Evolutionary conservation across 176 grass and related monocot species (phyloP).

Genomic region (Aegilops longissima): DNA sequence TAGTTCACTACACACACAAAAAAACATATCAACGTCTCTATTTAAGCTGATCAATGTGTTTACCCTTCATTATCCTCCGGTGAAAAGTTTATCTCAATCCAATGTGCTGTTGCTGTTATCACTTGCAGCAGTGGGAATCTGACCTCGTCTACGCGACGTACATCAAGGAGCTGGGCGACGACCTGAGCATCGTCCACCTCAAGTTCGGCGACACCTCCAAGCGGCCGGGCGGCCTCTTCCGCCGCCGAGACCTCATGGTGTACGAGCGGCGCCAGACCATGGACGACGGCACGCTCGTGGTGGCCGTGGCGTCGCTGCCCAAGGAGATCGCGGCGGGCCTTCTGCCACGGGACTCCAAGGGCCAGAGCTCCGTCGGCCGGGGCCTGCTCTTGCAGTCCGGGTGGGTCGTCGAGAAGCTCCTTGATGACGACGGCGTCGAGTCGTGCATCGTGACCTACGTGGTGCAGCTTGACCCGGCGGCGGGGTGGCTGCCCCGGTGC

Average conservation of each 20-base stretch:
- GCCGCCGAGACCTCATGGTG: constrained; percentile 81
- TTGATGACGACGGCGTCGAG: constrained; percentile 23
- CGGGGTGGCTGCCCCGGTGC: constrained; percentile 87
- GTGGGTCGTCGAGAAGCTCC: constrained; percentile 92
- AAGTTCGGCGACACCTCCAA: constrained; percentile 76
- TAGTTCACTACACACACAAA: too few relatives aligned
- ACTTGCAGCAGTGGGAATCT: constrained; percentile 83
- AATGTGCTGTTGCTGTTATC: neutral
- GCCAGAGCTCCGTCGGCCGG: constrained; percentile 32
- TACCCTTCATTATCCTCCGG: too few relatives aligned
- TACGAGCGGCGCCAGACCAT: constrained; percentile 95
- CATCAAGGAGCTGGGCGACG: constrained; percentile 73
- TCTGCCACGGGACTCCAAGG: constrained; percentile 50
- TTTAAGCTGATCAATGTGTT: too few relatives aligned
- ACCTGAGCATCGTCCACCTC: constrained; percentile 91
- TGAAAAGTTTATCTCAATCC: neutral
- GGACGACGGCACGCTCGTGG: constrained; percentile 96
- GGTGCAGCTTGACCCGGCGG: constrained; percentile 83
- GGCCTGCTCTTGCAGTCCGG: constrained; percentile 88
- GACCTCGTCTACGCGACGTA: constrained; percentile 78
- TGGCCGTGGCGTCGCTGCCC: constrained; percentile 88
- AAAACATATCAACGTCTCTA: too few relatives aligned
- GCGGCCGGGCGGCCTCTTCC: constrained; percentile 39
- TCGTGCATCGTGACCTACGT: constrained; percentile 91
- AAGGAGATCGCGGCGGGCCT: constrained; percentile 94